A percentile compares a stretch with the other conserved stretches of the same genome.
These are phyloP conservation scores for Scedosporium apiospermum DNA, from an alignment of 2,329 filamentous ascomycete genomes.

Conservation along the genomic window DNA sequence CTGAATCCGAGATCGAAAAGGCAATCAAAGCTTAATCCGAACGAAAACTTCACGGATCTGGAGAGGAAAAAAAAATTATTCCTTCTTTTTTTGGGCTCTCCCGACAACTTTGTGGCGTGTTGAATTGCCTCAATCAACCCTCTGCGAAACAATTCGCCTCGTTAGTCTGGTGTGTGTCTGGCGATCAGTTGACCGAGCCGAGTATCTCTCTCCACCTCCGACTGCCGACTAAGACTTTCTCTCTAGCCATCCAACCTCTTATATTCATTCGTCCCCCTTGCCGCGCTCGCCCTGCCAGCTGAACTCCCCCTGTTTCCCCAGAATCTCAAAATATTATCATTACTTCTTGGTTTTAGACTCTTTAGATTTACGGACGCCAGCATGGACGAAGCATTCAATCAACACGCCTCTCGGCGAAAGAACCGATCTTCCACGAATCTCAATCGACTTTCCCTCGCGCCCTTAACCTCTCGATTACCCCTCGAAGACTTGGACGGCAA, in stretches of 20 bases:
- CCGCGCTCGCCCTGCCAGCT: not conserved
- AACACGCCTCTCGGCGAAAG: slow-evolving; percentile 48
- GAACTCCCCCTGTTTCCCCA: not conserved
- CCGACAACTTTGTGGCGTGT: not conserved
- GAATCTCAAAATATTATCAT: not conserved
- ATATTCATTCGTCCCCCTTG: not conserved
- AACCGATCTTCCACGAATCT: slow-evolving; percentile 49
- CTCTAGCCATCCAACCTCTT: not conserved
- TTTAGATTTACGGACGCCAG: not conserved
- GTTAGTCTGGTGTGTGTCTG: not conserved
- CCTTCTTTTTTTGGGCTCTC: not conserved
- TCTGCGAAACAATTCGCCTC: not conserved
- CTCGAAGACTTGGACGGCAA: slow-evolving; percentile 42
- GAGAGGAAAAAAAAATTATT: not conserved
- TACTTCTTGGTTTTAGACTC: not conserved
- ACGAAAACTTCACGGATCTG: not conserved
- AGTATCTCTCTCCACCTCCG: not conserved
- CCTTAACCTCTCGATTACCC: slow-evolving; percentile 52
- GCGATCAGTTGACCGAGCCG: not conserved
- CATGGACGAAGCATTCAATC: slow-evolving; percentile 54
- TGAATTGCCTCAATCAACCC: not conserved
- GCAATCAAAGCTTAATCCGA: not conserved
- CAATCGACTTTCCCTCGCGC: slow-evolving; percentile 53
- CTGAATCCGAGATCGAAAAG: not conserved
- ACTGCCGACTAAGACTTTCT: not conserved